Conservation (phyloP, 805 yeast genomes). For the Starmerella stigmatis region DNA sequence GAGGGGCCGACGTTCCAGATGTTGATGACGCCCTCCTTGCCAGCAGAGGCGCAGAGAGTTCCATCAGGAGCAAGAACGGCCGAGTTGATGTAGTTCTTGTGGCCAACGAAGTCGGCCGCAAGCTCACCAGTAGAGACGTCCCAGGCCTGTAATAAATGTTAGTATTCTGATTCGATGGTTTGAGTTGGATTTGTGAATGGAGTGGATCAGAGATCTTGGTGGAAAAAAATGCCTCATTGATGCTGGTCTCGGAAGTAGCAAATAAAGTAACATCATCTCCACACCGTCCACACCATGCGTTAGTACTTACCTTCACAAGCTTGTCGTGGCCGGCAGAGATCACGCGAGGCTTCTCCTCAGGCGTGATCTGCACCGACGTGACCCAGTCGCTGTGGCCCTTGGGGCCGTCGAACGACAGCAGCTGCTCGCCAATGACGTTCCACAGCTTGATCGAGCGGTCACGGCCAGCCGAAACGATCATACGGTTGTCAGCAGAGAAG, state of each 20-base stretch:
- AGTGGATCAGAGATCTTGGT: conserved; percentile 95
- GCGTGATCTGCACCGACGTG: conserved; percentile 94
- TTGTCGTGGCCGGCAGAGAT: conserved; percentile 99
- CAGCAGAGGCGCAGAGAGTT: conserved; percentile 98
- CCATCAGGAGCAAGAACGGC: conserved; percentile 99
- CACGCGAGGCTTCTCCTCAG: conserved; percentile 46
- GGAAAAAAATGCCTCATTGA: conserved; percentile 87
- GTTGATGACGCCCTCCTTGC: conserved; percentile 98
- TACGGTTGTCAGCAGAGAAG: conserved; percentile 91
- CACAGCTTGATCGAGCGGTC: conserved; percentile 98
- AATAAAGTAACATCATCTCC: conserved; percentile 68
- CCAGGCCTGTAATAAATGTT: conserved; percentile 62
- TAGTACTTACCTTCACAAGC: conserved; percentile 88
- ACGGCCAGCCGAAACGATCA: conserved; percentile 97
- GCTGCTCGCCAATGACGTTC: conserved; percentile 97
- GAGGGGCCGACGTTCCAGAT: conserved; percentile 91
- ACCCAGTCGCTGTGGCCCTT: conserved; percentile 99
- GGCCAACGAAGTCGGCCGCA: conserved; percentile 96
- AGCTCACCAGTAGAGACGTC: conserved; percentile 73
- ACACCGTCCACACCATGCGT: conserved; percentile 22
- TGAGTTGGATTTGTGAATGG: not conserved
- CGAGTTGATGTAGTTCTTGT: conserved; percentile 96
- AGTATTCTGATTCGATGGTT: conserved; percentile 21
- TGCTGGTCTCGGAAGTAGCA: conserved; percentile 87
- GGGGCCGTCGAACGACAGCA: conserved; percentile 59